Conservation (phyloP, 2,329 filamentous ascomycete genomes). For the Mycocentrospora acerina region DNA sequence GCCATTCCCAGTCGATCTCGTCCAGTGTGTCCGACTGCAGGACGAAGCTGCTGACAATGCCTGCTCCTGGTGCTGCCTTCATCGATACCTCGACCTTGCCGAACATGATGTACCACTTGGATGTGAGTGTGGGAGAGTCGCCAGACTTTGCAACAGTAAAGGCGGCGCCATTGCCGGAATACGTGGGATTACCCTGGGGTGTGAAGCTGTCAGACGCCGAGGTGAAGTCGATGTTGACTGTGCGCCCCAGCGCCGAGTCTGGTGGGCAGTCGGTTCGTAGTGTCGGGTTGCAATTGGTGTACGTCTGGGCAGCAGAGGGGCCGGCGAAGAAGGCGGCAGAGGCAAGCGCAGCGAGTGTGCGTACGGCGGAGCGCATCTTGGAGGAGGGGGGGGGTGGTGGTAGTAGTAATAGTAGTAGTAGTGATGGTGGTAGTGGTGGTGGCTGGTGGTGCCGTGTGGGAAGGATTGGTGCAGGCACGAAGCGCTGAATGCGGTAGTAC, state of each 20-base stretch:
- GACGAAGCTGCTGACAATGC: slow-evolving; percentile 91
- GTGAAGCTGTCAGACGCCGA: slow-evolving; percentile 76
- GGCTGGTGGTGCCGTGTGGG: too few relatives aligned
- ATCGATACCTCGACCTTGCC: slow-evolving; percentile 83
- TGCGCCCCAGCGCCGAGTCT: slow-evolving; percentile 77
- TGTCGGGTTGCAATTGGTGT: slow-evolving; percentile 58
- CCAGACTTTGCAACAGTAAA: slow-evolving; percentile 79
- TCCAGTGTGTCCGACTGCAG: slow-evolving; percentile 89
- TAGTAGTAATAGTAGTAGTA: slow-evolving; percentile 5
- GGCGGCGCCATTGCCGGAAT: slow-evolving; percentile 72
- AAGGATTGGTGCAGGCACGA: slow-evolving; percentile 6
- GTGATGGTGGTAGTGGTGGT: slow-evolving; percentile 4
- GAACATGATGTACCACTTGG: slow-evolving; percentile 99
- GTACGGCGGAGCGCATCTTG: slow-evolving; percentile 37
- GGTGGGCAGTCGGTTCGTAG: slow-evolving; percentile 64
- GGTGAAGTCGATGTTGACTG: slow-evolving; percentile 82
- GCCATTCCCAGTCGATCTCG: slow-evolving; percentile 97
- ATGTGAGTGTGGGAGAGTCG: slow-evolving; percentile 82
- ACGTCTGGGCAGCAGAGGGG: slow-evolving; percentile 54
- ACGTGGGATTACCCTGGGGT: slow-evolving; percentile 68
- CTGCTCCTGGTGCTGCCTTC: slow-evolving; percentile 82
- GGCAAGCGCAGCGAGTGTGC: slow-evolving; percentile 42
- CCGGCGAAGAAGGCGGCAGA: slow-evolving; percentile 43
- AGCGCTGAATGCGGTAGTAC: slow-evolving; percentile 8
- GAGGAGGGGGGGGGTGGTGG: slow-evolving; percentile 9